Conservation (phyloP, 179 eudicot species). For the Spinacia oleracea region DNA sequence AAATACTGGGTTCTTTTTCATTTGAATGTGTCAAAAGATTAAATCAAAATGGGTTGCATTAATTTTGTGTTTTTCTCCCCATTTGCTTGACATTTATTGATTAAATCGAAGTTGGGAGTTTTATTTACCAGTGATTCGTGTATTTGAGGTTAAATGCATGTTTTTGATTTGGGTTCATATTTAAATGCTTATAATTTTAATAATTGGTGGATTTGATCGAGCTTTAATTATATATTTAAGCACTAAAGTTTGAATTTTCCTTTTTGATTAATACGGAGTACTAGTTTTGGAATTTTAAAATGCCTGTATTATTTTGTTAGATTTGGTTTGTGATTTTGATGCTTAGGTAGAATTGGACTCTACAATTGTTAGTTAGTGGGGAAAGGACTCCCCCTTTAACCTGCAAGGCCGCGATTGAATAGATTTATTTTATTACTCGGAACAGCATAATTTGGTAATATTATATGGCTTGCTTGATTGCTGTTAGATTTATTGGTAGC, state of each 20-base stretch:
- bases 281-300: background rate
- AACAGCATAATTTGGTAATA: background rate
- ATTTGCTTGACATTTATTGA: background rate
- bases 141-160: background rate
- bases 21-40: background rate
- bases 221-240: background rate
- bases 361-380: background rate
- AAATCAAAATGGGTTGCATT: background rate
- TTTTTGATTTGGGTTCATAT: background rate
- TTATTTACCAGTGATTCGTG: background rate
- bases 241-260: background rate
- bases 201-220: too few relatives aligned
- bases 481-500: slow-evolving; percentile 2
- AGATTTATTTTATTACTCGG: background rate
- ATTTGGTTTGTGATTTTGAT: background rate
- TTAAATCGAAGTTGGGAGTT: background rate
- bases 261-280: background rate
- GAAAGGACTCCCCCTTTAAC: background rate
- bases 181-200: too few relatives aligned
- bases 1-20: background rate
- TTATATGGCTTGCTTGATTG: background rate
- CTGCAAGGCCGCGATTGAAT: slow-evolving; percentile 2
- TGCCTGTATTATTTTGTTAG: background rate
- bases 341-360: background rate
- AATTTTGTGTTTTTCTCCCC: background rate